Base-by-base conservation (phyloP, 2,329 filamentous ascomycete genomes). In the Colletotrichum costaricense region DNA sequence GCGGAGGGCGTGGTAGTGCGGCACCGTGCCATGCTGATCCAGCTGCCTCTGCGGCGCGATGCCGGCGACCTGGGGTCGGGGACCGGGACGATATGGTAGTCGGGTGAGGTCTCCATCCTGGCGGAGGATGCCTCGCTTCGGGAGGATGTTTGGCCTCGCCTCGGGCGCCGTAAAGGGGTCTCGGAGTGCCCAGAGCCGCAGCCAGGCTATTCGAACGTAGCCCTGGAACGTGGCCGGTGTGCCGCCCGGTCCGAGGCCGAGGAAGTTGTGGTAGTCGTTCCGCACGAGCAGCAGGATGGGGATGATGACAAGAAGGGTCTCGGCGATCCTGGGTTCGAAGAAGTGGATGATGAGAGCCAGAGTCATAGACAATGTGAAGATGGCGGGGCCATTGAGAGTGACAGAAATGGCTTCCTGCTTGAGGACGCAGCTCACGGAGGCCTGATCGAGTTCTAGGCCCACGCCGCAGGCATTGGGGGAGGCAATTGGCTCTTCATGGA, bases 1-100 rank as follows among this genome's bases (percentile, higher is more conserved):
- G 2, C 87, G 85, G 4, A 95, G 86, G 16, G 84, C 81, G n/a
- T 83, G 79, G 80, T 92, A 92, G 79, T 90, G 89, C 16, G 82
- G 79, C 5, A 80, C 71, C 5, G 86, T 86, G 12, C 90, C 89
- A 54, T 87, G 87, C 79, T 97, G 94, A 80, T 93, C 89, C 22
- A 92, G 86, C 82, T 97, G 94, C 2, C 94, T 89, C 78, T 97
- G 94, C 0, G 94, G 94, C 1, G 94, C 94, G 71, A 97, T 94
- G 62, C 94, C 94, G 54, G 87, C 89, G 11, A 95, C 92, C 2
- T 82, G 80, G 1, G 94, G 95, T 1, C 93, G 89, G 1, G 88
- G 85, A 0, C 92, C 93, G 3, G 82, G 79, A 0, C 94, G 91
- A 69, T 86, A 86, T 1, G 93, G 91, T 0, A 97, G 81, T 42